A percentile compares a stretch with the other conserved stretches of the same genome.
Evolutionary conservation across 257 asterid species (phyloP).

Genomic region (Solanum ossicruentum): DNA sequence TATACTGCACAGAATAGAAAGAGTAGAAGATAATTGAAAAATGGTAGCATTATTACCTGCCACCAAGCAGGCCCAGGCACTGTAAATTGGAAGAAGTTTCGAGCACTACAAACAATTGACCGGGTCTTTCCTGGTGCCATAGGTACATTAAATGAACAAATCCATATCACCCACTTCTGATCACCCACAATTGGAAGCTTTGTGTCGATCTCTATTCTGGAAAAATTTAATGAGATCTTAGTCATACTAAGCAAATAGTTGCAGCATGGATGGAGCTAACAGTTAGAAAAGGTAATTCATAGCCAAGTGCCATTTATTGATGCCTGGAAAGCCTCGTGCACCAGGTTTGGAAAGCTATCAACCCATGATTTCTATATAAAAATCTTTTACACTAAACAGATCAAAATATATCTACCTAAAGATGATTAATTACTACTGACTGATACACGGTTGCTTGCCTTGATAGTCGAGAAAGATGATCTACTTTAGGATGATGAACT

Average conservation of each 20-base stretch:
- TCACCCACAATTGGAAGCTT: slow-evolving; percentile 85
- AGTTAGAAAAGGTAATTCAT: not conserved
- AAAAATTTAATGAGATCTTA: not conserved
- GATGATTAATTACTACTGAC: not conserved
- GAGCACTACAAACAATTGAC: slow-evolving; percentile 96
- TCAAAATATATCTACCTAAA: not conserved
- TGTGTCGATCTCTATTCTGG: slow-evolving; percentile 86
- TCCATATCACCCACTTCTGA: slow-evolving; percentile 97
- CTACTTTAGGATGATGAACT: slow-evolving; percentile 13
- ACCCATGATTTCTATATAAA: not conserved
- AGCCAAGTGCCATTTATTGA: not conserved
- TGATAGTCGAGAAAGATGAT: not conserved
- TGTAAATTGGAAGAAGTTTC: slow-evolving; percentile 79
- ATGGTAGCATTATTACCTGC: slow-evolving; percentile 47
- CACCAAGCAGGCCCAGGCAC: slow-evolving; percentile 99
- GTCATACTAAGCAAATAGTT: not conserved
- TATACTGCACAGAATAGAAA: not conserved
- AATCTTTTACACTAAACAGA: not conserved
- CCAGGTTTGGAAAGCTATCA: not conserved
- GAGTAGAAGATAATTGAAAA: not conserved
- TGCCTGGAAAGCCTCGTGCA: not conserved
- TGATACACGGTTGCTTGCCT: not conserved
- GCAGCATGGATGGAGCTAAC: not conserved
- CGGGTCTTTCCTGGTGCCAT: slow-evolving; percentile 99
- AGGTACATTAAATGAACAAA: slow-evolving; percentile 94